Base-by-base conservation (phyloP, 768 basidiomycete species). In the Mycena rosella region DNA sequence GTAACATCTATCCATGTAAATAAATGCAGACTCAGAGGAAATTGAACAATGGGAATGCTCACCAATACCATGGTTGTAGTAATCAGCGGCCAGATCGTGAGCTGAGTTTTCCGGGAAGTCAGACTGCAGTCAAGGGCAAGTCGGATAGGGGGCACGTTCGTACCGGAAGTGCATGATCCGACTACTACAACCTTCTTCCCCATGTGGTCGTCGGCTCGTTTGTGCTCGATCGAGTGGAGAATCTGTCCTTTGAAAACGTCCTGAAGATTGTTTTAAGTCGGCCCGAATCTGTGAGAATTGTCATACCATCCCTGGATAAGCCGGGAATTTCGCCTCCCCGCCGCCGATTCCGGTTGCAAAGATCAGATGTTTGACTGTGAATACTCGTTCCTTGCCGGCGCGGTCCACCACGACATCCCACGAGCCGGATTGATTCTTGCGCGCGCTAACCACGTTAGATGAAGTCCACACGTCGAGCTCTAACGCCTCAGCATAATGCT, bases 111-210 rank as follows among this genome's bases (percentile, higher is more conserved):
- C 8, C 18, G 2, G 26, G 2, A 15, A 6, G 6, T 36, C 18
- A 27, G 14, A 45, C 10, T 53, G 52, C 24, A 17, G 18, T 14
- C 42, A 40, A 15, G 3, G 32, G 17, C n/a, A n/a, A n/a, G n/a
- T n/a, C 11, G n/a, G 36, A 10, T 1, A 27, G 4, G 1, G 54
- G 7, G 18, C 1, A 67, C 8, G 34, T 5, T 44, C 72, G 29
- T 45, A 82, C 83, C 81, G 22, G 90, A 89, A 54, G 84, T 89
- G 57, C 88, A 88, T 18, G 90, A 83, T 15, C 91, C 91, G 20
- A 92, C 78, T 24, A 91, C 80, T 5, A 89, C 76, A 11, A 86
- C 90, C 72, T 87, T 90, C 78, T 91, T 90, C 10, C 89, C 89
- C 4, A 77, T 70, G 70, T 86, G 84, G 29, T 83, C 84, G 5